phyloP scores from a whole-genome alignment of 129 eudicot genomes.

The Flaveria bidentis region DNA sequence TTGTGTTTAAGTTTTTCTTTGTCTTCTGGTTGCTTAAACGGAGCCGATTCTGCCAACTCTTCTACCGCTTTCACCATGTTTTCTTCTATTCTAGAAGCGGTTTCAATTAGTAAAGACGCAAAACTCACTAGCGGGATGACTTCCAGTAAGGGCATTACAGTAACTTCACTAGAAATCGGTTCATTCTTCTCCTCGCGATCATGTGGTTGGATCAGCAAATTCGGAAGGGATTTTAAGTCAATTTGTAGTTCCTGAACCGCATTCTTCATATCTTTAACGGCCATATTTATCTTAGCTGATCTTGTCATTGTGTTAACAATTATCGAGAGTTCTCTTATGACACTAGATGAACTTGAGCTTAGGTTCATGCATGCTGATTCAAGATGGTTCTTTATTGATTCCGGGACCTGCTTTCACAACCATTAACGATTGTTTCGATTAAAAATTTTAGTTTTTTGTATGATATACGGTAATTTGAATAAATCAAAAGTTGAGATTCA shows the following conservation, averaged over 20 bases:
- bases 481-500: slow-evolving; percentile 9
- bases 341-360: slow-evolving; percentile 43
- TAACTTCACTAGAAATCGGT: slow-evolving; percentile 13
- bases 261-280: slow-evolving; percentile 46
- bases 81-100: slow-evolving; percentile 50
- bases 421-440: background rate
- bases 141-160: slow-evolving; percentile 38
- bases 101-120: slow-evolving; percentile 62
- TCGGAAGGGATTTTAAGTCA: slow-evolving; percentile 44
- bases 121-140: slow-evolving; percentile 55
- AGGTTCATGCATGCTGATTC: slow-evolving; percentile 44
- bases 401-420: slow-evolving; percentile 42
- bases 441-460: background rate
- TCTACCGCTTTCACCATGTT: slow-evolving; percentile 57
- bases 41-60: slow-evolving; percentile 51
- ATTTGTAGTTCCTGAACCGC: slow-evolving; percentile 47
- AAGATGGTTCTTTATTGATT: slow-evolving; percentile 45
- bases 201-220: slow-evolving; percentile 27
- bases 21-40: slow-evolving; percentile 41
- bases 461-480: background rate
- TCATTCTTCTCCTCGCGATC: slow-evolving; percentile 22
- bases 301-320: slow-evolving; percentile 47
- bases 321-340: slow-evolving; percentile 49
- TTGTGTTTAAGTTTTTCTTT: slow-evolving; percentile 35
- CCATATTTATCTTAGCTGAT: slow-evolving; percentile 42